Percentiles rank a stretch among this genome's conserved stretches.
Conservation (phyloP, 2,329 filamentous ascomycete genomes). For the Cladobotryum mycophilum region DNA sequence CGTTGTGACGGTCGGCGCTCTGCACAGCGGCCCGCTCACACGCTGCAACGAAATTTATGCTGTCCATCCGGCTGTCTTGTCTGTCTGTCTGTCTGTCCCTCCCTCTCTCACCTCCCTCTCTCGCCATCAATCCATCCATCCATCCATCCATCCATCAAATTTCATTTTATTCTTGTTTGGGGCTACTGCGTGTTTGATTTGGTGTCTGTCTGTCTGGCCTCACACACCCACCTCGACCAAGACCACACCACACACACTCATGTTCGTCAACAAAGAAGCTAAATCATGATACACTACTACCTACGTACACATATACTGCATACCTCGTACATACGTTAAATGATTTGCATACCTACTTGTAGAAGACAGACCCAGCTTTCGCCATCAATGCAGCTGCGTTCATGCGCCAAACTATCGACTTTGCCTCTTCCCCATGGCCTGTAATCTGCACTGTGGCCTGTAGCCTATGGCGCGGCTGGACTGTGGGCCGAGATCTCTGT, state of each 20-base stretch:
- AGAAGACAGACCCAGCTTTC: no score
- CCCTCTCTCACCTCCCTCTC: not conserved
- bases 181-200: no score
- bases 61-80: not conserved
- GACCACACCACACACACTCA: not conserved
- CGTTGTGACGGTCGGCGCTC: slow-evolving; percentile 9
- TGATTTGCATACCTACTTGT: no score
- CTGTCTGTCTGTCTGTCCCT: not conserved
- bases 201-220: no score
- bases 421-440: slow-evolving; percentile 4
- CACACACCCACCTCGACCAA: no score
- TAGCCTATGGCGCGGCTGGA: not conserved
- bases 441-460: no score
- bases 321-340: no score
- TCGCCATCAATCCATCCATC: no score
- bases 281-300: no score
- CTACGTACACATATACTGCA: no score
- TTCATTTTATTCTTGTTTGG: not conserved
- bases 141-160: not conserved
- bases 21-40: slow-evolving; percentile 13
- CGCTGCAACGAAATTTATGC: slow-evolving; percentile 7
- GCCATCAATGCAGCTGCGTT: not conserved
- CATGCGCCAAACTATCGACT: not conserved
- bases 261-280: not conserved
- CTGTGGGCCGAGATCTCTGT: slow-evolving; percentile 11